phyloP scores from a whole-genome alignment of 148 eudicot genomes.

The Fagopyrum homotropicum region DNA sequence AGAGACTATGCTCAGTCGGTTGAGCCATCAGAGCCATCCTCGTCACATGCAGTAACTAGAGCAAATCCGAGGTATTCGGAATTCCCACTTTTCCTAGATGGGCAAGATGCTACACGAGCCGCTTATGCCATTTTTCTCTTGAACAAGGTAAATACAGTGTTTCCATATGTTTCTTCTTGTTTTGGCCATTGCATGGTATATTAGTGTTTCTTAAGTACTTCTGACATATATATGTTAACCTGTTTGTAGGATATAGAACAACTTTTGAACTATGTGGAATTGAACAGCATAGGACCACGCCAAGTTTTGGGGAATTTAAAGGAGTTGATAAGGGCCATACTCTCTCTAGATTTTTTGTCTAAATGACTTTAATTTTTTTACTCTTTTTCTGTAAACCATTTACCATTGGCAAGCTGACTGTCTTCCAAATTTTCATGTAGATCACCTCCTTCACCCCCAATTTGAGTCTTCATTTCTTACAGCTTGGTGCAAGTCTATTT shows the following conservation, averaged over 20 bases:
- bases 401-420: background rate
- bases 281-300: constrained; percentile 84
- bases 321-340: constrained; percentile 65
- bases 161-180: constrained; percentile 9
- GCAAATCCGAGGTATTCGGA: constrained; percentile 54
- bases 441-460: background rate
- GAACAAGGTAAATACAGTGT: constrained; percentile 57
- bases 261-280: constrained; percentile 79
- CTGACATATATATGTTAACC: background rate
- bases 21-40: constrained; percentile 43
- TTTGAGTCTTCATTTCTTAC: constrained; percentile 12
- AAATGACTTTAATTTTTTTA: constrained; percentile 23
- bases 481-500: constrained; percentile 6
- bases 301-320: constrained; percentile 81
- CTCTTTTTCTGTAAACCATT: constrained; percentile 10
- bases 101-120: constrained; percentile 93
- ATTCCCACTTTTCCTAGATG: constrained; percentile 88
- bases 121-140: constrained; percentile 93
- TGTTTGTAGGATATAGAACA: constrained; percentile 86
- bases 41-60: constrained; percentile 29
- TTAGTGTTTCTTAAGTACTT: background rate
- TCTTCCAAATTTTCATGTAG: constrained; percentile 1
- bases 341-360: constrained; percentile 64
- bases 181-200: background rate
- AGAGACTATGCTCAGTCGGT: constrained; percentile 63